phyloP scores from a whole-genome alignment of 2,329 filamentous ascomycete genomes.

The Akanthomyces lecanii region DNA sequence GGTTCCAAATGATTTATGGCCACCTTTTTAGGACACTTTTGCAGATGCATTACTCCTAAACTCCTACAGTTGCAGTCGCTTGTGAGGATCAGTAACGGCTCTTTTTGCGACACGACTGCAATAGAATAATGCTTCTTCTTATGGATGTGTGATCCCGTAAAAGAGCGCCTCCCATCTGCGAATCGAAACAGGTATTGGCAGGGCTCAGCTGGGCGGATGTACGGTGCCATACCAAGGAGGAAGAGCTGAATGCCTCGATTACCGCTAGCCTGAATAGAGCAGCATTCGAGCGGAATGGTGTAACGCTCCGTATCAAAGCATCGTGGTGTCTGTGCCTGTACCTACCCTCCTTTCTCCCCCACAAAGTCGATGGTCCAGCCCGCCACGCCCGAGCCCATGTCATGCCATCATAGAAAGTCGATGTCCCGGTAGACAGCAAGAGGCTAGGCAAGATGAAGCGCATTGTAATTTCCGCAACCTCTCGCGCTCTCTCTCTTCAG shows the following conservation, averaged over 20 bases:
- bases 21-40: neutral
- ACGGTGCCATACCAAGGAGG: neutral
- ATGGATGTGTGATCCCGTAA: too few relatives aligned
- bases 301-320: neutral
- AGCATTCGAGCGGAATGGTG: neutral
- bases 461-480: neutral
- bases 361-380: slow-evolving; percentile 4
- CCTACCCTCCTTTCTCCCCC: neutral
- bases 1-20: neutral
- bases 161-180: too few relatives aligned
- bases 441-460: neutral
- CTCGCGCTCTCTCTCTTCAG: neutral
- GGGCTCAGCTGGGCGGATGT: neutral
- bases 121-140: neutral
- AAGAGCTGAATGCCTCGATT: neutral
- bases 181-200: neutral
- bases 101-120: neutral
- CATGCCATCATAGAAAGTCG: neutral
- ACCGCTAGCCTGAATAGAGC: neutral
- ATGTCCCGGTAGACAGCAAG: neutral
- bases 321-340: neutral
- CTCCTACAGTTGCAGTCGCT: neutral
- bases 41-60: neutral
- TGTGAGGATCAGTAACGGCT: neutral
- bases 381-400: neutral